A percentile compares a stretch with the other conserved stretches of the same genome.
Evolutionary conservation across 2,329 filamentous ascomycete genomes (phyloP).

Genomic region (Epichloe scottii): DNA sequence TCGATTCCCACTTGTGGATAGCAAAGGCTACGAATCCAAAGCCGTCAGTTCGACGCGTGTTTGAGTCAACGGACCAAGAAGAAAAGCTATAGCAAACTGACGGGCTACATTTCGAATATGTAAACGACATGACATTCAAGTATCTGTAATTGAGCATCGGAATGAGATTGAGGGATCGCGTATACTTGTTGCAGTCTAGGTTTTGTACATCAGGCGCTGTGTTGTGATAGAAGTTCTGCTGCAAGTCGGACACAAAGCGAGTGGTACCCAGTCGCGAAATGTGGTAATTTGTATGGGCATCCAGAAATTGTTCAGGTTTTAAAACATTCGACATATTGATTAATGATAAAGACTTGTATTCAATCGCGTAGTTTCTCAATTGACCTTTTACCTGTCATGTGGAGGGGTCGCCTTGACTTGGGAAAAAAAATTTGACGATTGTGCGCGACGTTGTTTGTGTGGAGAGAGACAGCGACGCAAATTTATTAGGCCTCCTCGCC

Average conservation of each 20-base stretch:
- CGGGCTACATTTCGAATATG: not conserved
- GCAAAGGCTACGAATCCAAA: constrained; percentile 34
- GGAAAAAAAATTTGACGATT: too few species aligned
- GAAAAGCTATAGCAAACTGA: not conserved
- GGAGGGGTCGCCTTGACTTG: too few species aligned
- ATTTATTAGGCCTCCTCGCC: too few species aligned
- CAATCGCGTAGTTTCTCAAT: too few species aligned
- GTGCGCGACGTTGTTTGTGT: too few species aligned
- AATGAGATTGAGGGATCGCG: not conserved
- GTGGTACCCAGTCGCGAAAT: constrained; percentile 4
- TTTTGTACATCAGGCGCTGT: not conserved
- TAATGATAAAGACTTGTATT: not conserved
- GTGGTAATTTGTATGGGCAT: not conserved
- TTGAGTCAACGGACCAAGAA: constrained; percentile 2
- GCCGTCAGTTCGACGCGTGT: constrained; percentile 24
- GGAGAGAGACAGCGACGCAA: too few species aligned
- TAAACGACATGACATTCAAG: not conserved
- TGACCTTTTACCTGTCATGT: too few species aligned
- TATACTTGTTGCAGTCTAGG: not conserved
- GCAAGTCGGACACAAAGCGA: not conserved
- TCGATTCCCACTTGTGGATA: constrained; percentile 55
- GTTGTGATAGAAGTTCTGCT: not conserved
- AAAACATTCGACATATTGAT: not conserved
- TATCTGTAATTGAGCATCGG: not conserved
- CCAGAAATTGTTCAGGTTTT: too few species aligned